Evolutionary conservation across 768 basidiomycete species (phyloP).

Genomic region (Coprinopsis cinerea): DNA sequence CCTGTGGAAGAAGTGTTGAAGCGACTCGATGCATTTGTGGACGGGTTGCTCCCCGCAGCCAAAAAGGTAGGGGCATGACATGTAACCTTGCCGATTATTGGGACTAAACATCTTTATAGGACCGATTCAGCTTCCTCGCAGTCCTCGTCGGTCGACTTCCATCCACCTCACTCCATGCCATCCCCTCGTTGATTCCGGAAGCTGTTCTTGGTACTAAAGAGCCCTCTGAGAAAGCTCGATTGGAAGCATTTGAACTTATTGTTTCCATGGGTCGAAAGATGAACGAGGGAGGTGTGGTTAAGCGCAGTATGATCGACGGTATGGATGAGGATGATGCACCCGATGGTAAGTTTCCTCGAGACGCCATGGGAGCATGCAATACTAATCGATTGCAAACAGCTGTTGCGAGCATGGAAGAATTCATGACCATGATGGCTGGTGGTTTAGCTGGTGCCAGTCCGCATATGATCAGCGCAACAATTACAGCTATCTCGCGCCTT

Average conservation of each 20-base stretch:
- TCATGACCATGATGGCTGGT: constrained; percentile 93
- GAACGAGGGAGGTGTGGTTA: constrained; percentile 79
- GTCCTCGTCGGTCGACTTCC: constrained; percentile 66
- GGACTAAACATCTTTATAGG: constrained; percentile 36
- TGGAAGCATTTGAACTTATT: constrained; percentile 85
- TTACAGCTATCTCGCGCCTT: constrained; percentile 89
- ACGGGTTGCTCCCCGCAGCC: constrained; percentile 71
- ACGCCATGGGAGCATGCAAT: not conserved
- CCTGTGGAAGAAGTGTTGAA: constrained; percentile 57
- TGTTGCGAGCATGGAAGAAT: constrained; percentile 79
- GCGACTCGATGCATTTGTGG: constrained; percentile 57
- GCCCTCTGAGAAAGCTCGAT: constrained; percentile 87
- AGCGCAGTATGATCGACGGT: constrained; percentile 67
- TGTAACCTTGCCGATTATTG: not conserved
- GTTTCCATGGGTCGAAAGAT: constrained; percentile 92
- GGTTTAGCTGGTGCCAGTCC: constrained; percentile 90
- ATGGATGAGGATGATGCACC: constrained; percentile 70
- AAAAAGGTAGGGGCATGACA: constrained; percentile 68
- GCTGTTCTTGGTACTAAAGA: constrained; percentile 95
- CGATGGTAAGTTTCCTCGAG: constrained; percentile 26
- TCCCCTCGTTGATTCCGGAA: constrained; percentile 89
- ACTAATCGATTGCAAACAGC: constrained; percentile 26
- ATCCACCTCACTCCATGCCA: constrained; percentile 67
- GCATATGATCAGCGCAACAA: constrained; percentile 97
- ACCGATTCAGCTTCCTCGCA: constrained; percentile 74